Percentiles rank a stretch among this genome's conserved stretches.
Evolutionary conservation across 306 rosid genomes (phyloP).

Genomic region (Cercis canadensis): DNA sequence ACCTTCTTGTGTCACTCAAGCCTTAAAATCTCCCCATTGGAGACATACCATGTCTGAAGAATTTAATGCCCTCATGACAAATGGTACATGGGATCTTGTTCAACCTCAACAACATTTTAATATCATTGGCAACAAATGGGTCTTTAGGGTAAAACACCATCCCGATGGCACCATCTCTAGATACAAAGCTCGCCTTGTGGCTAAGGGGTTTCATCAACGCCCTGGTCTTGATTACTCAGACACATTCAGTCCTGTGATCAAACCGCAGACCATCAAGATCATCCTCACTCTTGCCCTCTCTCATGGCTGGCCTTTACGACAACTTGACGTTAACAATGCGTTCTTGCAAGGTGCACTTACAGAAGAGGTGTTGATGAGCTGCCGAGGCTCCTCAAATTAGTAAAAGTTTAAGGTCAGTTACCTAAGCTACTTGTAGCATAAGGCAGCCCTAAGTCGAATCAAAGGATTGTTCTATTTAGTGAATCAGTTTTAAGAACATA

Average conservation of each 20-base stretch:
- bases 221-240: not conserved
- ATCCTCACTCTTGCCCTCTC: not conserved
- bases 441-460: too few relatives aligned
- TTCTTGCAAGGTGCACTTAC: not conserved
- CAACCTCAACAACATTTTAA: too few relatives aligned
- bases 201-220: not conserved
- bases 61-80: not conserved
- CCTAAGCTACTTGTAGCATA: too few relatives aligned
- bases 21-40: not conserved
- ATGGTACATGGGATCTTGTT: not conserved
- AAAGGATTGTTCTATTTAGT: too few relatives aligned
- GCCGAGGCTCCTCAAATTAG: too few relatives aligned
- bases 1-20: not conserved
- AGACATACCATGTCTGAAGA: not conserved
- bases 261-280: not conserved
- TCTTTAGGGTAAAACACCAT: not conserved
- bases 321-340: not conserved
- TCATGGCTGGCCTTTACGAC: not conserved
- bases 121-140: not conserved
- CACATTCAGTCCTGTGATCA: not conserved
- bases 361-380: not conserved
- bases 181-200: not conserved
- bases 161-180: not conserved
- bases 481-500: too few relatives aligned
- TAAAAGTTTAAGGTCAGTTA: too few relatives aligned